Conservation (phyloP, 2,329 filamentous ascomycete species). For the Cladosporium sp. region DNA sequence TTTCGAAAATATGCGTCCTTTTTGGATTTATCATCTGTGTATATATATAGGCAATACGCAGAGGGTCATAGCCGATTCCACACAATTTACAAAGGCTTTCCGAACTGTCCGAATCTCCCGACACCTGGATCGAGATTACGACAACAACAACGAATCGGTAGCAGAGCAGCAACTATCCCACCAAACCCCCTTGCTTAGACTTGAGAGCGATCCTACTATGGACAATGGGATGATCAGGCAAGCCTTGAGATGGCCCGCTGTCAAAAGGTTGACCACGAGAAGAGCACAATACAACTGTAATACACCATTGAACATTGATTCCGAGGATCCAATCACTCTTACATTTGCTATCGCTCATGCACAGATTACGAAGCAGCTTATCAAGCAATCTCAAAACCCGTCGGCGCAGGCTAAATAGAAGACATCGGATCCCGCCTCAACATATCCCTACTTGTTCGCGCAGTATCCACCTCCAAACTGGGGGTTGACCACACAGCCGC, state of each 20-base stretch:
- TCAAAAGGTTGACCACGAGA: neutral
- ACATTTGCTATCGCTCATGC: neutral
- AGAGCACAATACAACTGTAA: neutral
- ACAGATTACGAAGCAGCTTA: neutral
- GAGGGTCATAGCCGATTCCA: too few relatives aligned
- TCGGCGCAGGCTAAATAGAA: neutral
- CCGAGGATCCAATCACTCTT: neutral
- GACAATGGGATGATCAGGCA: neutral
- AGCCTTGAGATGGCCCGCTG: neutral
- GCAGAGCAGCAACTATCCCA: too few relatives aligned
- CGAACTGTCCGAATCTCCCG: too few relatives aligned
- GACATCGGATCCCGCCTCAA: neutral
- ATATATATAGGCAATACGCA: too few relatives aligned
- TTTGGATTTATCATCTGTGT: too few relatives aligned
- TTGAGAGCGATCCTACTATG: neutral
- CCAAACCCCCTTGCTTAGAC: neutral
- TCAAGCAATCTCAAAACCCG: neutral
- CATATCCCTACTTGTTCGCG: neutral
- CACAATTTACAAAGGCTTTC: too few relatives aligned
- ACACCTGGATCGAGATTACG: too few relatives aligned
- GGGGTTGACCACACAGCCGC: neutral
- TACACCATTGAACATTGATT: neutral
- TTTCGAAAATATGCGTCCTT: too few relatives aligned
- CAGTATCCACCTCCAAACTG: conserved; percentile 2
- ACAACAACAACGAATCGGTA: too few relatives aligned